Base-by-base conservation (phyloP, 805 yeast species). In the Tetrapisispora namnaoensis region DNA sequence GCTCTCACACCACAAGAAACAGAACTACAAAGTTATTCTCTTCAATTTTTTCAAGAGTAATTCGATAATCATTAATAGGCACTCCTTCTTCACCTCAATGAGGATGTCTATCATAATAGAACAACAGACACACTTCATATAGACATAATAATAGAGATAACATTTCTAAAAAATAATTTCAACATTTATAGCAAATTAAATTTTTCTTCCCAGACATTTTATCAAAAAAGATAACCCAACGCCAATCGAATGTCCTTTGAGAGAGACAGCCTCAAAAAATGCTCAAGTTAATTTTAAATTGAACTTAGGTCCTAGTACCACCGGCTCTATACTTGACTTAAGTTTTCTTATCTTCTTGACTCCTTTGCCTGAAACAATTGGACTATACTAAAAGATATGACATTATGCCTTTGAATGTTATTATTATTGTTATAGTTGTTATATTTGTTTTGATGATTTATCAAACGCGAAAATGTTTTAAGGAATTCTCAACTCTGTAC, bases 1-100 rank as follows among this genome's bases (percentile, higher is more conserved):
- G 24, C 44, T 1, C 35, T 55, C 38, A 51, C 60, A 7, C 32
- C 47, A 5, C 49, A 53, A 17, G 59, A 60, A 38, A n/a, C 40
- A 6, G 22, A 49, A 17, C 37, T 60, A 16, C 34, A 35, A 22
- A 46, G 39, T 2, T 34, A 49, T 9, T 51, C 58, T 4, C 45
- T 36, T 16, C 17, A 43, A 16, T 50, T 54, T 32, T 52, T 57
- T 27, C n/a, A 32, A 40, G 4, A 28, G 7, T n/a, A 18, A 16
- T 11, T 13, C 16, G 7, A 14, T 28, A 9, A 10, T 30, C 30
- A 8, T 17, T 14, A 32, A 6, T 32, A 4, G 35, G 13, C 35
- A 32, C 11, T 5, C 4, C 4, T 24, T 24, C 28, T 8, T 24
- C 35, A 32, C 11, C n/a, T 4, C 35, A 32, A 32, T 10, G 13